Conservation (phyloP, 1,284 basidiomycete genomes). For the Schizophyllum commune region DNA sequence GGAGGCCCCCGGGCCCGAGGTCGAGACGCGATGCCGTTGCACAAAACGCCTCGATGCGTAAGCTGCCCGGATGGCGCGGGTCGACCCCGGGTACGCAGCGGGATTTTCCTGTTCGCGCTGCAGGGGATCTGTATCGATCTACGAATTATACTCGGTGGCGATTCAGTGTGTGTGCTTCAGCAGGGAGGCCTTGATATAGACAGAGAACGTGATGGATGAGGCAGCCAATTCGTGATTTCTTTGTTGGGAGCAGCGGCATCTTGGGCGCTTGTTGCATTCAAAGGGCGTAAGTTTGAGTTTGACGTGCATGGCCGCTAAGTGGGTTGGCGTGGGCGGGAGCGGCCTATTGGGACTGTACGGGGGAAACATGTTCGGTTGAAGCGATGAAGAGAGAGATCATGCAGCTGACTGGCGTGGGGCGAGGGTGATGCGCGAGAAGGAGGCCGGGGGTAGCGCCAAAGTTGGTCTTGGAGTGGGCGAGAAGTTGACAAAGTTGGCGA, state of each 20-base stretch:
- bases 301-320: background rate
- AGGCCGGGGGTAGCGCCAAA: background rate
- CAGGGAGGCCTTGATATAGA: background rate
- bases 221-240: background rate
- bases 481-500: no score
- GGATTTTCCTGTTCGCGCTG: background rate
- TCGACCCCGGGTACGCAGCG: background rate
- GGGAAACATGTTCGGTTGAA: no score
- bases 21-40: no score
- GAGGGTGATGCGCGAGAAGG: background rate
- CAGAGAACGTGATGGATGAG: background rate
- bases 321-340: background rate
- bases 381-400: no score
- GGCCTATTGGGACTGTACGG: no score
- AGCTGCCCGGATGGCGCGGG: background rate
- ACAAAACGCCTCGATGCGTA: background rate
- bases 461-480: background rate
- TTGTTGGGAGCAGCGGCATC: background rate
- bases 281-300: background rate
- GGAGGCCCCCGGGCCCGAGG: no score
- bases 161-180: background rate
- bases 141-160: background rate
- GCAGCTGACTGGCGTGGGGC: no score
- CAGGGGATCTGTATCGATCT: background rate
- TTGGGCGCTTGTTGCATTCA: background rate